Evolutionary conservation across 441 rosid species (phyloP), one percentile per base, ranked within the genome.

Genomic region (Heliophila coronopifolia): DNA sequence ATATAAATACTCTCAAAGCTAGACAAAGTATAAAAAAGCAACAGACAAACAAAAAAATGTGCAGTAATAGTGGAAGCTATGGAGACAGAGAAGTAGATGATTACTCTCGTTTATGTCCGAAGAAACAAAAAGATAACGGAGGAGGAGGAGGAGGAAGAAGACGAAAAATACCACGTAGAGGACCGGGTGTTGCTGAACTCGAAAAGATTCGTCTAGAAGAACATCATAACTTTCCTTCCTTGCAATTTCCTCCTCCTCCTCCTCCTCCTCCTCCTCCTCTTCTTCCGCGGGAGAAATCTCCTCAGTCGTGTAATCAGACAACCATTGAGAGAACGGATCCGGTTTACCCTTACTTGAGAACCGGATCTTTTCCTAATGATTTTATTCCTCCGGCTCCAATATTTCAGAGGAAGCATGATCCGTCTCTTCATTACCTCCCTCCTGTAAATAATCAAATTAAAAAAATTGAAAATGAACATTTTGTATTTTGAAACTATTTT

Each of bases 151-250:
- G n/a, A n/a, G n/a, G n/a, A n/a, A n/a, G n/a, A 20, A 40, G 47
- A 47, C 55, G 52, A 48, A 63, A 9, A 55, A 71, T 77, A 1
- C 81, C 81, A 0, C 61, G 74, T 26, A 62, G 93, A 72, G 93
- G 93, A 1, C 93, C 88, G 13, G 88, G 93, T 24, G 88, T 84
- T 16, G 93, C 93, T 0, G 88, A 84, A 43, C 70, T 84, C 11
- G 93, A 84, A 61, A 84, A 80, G 82, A 84, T 84, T 36, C 71
- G 83, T 69, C 68, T 81, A 9, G 83, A 77, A 58, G 83, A 80
- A 50, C 63, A 47, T 23, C 66, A 69, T 35, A 52, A 56, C 25
- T 63, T 61, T 16, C 11, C 67, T 6, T 4, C 33, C 9, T 13
- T 37, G 11, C 52, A 39, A 23, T 24, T 55, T 15, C 22, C 63